Evolutionary conservation across 2,329 filamentous ascomycete species (phyloP).

Genomic region (Hymenoscyphus linearis): DNA sequence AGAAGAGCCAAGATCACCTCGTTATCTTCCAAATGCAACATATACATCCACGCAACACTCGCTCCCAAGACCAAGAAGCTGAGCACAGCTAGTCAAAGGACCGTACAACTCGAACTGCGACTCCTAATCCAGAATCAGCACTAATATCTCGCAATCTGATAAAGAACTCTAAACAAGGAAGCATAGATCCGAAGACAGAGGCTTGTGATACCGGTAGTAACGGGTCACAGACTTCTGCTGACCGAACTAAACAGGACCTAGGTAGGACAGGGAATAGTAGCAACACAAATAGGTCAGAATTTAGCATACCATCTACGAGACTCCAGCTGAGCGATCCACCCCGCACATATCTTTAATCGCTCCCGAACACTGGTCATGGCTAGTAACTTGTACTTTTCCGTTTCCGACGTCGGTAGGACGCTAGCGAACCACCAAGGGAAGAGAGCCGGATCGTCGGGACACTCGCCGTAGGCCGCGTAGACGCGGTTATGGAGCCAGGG

Average conservation of each 20-base stretch:
- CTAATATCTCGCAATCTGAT: not conserved
- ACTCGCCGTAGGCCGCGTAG: constrained; percentile 69
- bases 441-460: constrained; percentile 64
- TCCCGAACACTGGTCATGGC: constrained; percentile 71
- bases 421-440: constrained; percentile 92
- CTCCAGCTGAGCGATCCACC: constrained; percentile 61
- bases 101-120: constrained; percentile 21
- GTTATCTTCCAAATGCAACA: not conserved
- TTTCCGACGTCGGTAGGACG: constrained; percentile 69
- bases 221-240: not conserved
- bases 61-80: constrained; percentile 16
- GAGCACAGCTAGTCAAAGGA: constrained; percentile 26
- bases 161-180: constrained; percentile 1
- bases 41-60: constrained; percentile 4
- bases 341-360: constrained; percentile 74
- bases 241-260: not conserved
- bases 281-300: constrained; percentile 7
- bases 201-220: not conserved
- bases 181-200: not conserved
- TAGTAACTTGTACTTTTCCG: constrained; percentile 74
- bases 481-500: constrained; percentile 72
- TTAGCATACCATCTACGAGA: constrained; percentile 20
- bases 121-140: constrained; percentile 9
- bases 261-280: not conserved
- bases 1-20: not conserved